Evolutionary conservation across 1,284 basidiomycete genomes (phyloP), one percentile per base, ranked within the genome.

Genomic region (Cutaneotrichosporon dermatis): DNA sequence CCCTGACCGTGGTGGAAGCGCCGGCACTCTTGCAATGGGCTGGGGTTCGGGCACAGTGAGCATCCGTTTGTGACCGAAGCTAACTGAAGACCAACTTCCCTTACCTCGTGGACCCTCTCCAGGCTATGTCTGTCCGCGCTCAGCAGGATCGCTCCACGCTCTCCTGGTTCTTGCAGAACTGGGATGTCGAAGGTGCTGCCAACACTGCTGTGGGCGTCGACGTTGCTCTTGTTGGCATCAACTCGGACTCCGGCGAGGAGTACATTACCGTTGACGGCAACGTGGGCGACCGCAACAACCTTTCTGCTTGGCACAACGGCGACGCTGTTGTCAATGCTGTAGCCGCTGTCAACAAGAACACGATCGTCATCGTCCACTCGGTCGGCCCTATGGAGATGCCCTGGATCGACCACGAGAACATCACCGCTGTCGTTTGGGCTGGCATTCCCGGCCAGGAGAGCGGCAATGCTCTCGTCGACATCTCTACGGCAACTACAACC

Each of bases 291-390:
- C 80, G 88, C 44, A 88, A 88, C 65, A 90, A 92, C 74, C 76
- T 92, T 49, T 88, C 88, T 0, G 84, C 88, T 0, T 92, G 89
- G 90, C 81, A 86, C 61, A 83, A 84, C 54, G 90, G 89, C 6
- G 88, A 91, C 48, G 67, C 69, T 9, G 69, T 79, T 15, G 70
- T 78, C 42, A 53, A 73, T 59, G 72, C 79, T 34, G 75, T 73
- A 13, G 79, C 79, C n/a, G 67, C 67, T 2, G 58, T 63, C 34
- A 74, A 73, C 61, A 83, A 82, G 67, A 92, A 93, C 78, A 91
- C 89, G 0, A 83, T 93, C 49, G 90, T 94, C 13, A 82, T 93
- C 40, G 82, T 88, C 25, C 86, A 93, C 76, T 85, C 85, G 7
- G 88, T 89, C 55, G 89, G 89, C 0, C 86, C 88, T 0, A 77